phyloP scores from a whole-genome alignment of 1,284 basidiomycete genomes.

The Melampsora americana region DNA sequence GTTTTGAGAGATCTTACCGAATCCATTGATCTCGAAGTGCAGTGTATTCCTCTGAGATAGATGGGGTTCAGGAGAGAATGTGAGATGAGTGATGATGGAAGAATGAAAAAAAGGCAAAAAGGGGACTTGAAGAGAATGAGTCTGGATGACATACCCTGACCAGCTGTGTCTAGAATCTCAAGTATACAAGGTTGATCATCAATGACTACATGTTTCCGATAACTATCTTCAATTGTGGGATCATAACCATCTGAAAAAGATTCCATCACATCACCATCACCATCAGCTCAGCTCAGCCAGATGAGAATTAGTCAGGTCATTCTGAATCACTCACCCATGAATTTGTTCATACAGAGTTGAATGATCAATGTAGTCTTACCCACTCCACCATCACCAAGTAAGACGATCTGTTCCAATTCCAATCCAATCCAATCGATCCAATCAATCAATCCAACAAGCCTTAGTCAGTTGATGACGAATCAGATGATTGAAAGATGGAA shows the following conservation, averaged over 20 bases:
- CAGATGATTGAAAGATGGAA: neutral
- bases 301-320: neutral
- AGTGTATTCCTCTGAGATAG: slow-evolving; percentile 51
- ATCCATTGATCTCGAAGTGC: slow-evolving; percentile 54
- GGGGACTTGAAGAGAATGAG: no score
- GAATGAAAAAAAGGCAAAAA: no score
- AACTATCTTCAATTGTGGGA: slow-evolving; percentile 53
- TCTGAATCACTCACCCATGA: slow-evolving; percentile 30
- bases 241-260: slow-evolving; percentile 47
- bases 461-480: neutral
- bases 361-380: slow-evolving; percentile 53
- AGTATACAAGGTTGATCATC: slow-evolving; percentile 54
- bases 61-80: no score
- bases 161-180: slow-evolving; percentile 53
- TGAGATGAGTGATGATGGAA: neutral
- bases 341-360: slow-evolving; percentile 47
- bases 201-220: slow-evolving; percentile 53
- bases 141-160: slow-evolving; percentile 47
- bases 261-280: neutral
- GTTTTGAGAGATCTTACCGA: slow-evolving; percentile 16
- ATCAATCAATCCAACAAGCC: neutral
- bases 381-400: slow-evolving; percentile 53
- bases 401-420: slow-evolving; percentile 49
- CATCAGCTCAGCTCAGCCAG: slow-evolving; percentile 8
- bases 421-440: neutral